Base-by-base conservation (phyloP, 2,329 filamentous ascomycete genomes). In the Clarireedia paspali region DNA sequence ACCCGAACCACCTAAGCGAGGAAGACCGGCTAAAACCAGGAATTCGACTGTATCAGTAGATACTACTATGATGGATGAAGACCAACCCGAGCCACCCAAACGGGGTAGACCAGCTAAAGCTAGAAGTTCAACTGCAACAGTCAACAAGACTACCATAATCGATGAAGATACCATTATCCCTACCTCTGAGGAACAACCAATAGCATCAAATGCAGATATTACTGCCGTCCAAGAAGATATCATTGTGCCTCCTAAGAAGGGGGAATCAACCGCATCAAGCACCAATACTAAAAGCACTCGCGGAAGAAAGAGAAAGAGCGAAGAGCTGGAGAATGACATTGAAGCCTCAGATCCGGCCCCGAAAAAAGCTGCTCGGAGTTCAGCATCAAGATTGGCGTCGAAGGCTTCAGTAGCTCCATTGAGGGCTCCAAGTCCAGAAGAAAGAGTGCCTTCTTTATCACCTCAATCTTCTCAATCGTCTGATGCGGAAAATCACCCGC, bases 401-500 rank as follows among this genome's bases (percentile, higher is more conserved):
- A 68, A 71, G 39, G 64, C 70, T 12, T 75, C 77, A 3, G 64
- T 70, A 15, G 71, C 74, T 36, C 79, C 81, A 1, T 65, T 72
- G 6, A 72, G 74, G n/a, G 71, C 71, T 15, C 47, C 56, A 27
- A 55, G 70, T 70, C 77, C 79, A 0, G 76, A 82, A 54, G 83
- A 88, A 49, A 15, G 34, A 20, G n/a, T 39, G 9, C 53, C 60
- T 34, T 61, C 58, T 15, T 77, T 59, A 47, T 53, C 60, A 27
- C 77, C 76, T 1, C 74, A 78, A 1, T 74, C 74, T 0, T 72
- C 74, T 0, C 87, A 89, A 63, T 86, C 87, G 1, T 91, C 88
- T 0, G 86, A 94, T 67, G 87, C 86, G 0, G 89, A 94, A 69
- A 92, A 92, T 63, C 83, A 81, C 48, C 87, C 87, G 1, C 88